These are phyloP conservation scores for Juglanconis oblonga DNA, from an alignment of 2,329 filamentous ascomycete genomes.

Conservation along the genomic window DNA sequence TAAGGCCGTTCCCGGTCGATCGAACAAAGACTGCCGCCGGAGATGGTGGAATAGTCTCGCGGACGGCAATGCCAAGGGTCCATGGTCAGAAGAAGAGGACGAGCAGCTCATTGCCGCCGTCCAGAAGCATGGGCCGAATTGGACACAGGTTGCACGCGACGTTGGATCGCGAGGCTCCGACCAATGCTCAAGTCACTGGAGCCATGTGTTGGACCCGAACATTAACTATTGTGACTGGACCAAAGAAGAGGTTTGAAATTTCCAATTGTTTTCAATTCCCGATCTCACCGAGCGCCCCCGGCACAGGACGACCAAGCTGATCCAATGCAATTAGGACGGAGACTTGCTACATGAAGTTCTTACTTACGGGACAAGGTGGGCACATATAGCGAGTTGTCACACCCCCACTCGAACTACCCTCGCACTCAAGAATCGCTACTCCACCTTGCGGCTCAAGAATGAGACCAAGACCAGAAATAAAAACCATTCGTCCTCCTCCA, in stretches of 20 bases:
- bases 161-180: background rate
- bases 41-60: slow-evolving; percentile 5
- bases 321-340: background rate
- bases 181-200: slow-evolving; percentile 4
- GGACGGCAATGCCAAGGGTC: slow-evolving; percentile 20
- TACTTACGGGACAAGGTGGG: background rate
- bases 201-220: background rate
- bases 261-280: background rate
- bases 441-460: no score
- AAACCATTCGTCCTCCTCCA: no score
- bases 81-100: slow-evolving; percentile 25
- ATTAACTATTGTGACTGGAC: slow-evolving; percentile 2
- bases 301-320: background rate
- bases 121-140: slow-evolving; percentile 23
- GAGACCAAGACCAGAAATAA: no score
- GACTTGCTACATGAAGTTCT: background rate
- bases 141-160: background rate
- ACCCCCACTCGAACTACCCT: background rate
- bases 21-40: slow-evolving; percentile 2
- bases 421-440: slow-evolving; percentile 1
- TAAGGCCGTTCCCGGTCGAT: background rate
- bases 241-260: background rate
- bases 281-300: background rate
- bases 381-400: background rate
- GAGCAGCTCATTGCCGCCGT: slow-evolving; percentile 22